A percentile compares a stretch with the other conserved stretches of the same genome.
Conservation (phyloP, 192 early-diverging fungal species). For the Mortierella claussenii region DNA sequence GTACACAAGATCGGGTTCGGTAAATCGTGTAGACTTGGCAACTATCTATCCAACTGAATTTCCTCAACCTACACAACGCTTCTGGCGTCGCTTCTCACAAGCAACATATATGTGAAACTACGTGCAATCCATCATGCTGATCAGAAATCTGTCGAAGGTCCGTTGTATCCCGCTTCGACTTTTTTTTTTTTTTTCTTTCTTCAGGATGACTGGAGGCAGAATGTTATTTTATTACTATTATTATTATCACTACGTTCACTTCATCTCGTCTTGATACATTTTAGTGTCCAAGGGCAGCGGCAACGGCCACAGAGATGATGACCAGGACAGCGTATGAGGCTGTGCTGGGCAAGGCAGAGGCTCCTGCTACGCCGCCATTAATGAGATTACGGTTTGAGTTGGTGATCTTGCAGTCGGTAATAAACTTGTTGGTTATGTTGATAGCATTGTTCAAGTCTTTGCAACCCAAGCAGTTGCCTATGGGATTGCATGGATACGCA, state of each 20-base stretch:
- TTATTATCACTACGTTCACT: background rate
- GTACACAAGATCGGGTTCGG: too few relatives aligned
- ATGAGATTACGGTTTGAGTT: slow-evolving; percentile 14
- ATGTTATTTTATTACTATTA: background rate
- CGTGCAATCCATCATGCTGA: too few relatives aligned
- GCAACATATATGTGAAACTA: too few relatives aligned
- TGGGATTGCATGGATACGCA: too few relatives aligned
- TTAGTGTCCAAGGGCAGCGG: slow-evolving; percentile 12
- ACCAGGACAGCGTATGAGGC: background rate
- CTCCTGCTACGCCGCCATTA: background rate
- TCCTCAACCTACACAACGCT: too few relatives aligned
- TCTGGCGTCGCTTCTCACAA: too few relatives aligned
- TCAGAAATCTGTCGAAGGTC: too few relatives aligned
- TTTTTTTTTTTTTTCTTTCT: too few relatives aligned
- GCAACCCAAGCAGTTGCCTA: slow-evolving; percentile 25
- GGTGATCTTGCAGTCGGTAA: slow-evolving; percentile 26
- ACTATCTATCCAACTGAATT: too few relatives aligned
- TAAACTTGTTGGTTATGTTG: slow-evolving; percentile 23
- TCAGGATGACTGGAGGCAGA: too few relatives aligned
- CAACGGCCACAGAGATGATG: background rate
- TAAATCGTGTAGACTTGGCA: too few relatives aligned
- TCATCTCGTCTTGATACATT: background rate
- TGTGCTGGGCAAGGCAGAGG: slow-evolving; percentile 1
- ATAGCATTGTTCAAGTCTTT: slow-evolving; percentile 25
- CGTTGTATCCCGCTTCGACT: too few relatives aligned